Evolutionary conservation across 2,329 filamentous ascomycete species (phyloP), one percentile per base, ranked within the genome.

Genomic region (Teratosphaeria zuluensis): DNA sequence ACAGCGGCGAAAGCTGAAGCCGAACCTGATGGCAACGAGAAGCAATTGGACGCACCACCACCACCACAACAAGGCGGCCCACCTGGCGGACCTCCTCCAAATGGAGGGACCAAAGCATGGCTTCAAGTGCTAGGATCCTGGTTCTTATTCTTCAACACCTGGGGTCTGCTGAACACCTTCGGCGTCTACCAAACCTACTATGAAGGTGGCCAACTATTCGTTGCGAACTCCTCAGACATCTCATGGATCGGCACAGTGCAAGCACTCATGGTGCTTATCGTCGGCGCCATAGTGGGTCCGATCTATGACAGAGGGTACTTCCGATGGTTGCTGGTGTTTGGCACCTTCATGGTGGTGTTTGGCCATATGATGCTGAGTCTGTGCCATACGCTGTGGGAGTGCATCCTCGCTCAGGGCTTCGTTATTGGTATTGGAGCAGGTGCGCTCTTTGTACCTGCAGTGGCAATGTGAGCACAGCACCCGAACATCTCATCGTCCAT

Each of bases 241-340:
- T 75, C 77, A 35, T 80, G 78, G 78, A 77, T 80, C 59, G 78
- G 78, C 19, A 75, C 73, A 8, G 70, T 79, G n/a, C 77, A 80
- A 66, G 73, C 74, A 16, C 75, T 78, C 55, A 70, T 78, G n/a
- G 70, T 80, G 12, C 69, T 79, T 57, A 60, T 78, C 12, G 69
- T 78, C 11, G 78, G 78, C 32, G 71, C 74, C 4, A 56, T 79
- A 8, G 73, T 76, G 2, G 78, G 78, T 0, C 78, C 77, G 2
- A 69, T 80, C 32, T 80, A 78, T 64, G 78, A 81, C 58, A 70
- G 72, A 1, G 78, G 78, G 28, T 75, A 80, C 60, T 75, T 79
- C 57, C 73, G 76, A 12, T 59, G 63, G 5, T 72, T 81, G 0
- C 68, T 80, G 4, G 55, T 74, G 4, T 64, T 68, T 3, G 78